Evolutionary conservation across 1,284 basidiomycete genomes (phyloP).

Genomic region (Microbotryum scabiosae): DNA sequence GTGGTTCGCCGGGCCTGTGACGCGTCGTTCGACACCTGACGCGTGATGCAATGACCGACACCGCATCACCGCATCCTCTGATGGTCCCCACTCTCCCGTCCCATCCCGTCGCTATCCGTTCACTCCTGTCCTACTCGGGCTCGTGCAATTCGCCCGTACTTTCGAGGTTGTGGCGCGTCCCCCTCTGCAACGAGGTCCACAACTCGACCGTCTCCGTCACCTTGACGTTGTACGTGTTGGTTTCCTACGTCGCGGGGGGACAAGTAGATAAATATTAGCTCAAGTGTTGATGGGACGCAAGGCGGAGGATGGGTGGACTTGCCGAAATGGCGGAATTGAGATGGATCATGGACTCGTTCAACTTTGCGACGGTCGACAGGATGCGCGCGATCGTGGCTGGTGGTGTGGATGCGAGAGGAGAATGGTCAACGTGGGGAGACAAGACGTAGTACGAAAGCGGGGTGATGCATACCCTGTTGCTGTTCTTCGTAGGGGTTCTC

Average conservation of each 20-base stretch:
- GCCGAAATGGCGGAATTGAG: constrained; percentile 8
- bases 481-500: constrained; percentile 28
- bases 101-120: no score
- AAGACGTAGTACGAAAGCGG: not conserved
- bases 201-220: constrained; percentile 25
- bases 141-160: constrained; percentile 12
- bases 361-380: constrained; percentile 26
- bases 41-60: not conserved
- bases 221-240: constrained; percentile 26
- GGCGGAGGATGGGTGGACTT: constrained; percentile 9
- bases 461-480: constrained; percentile 11
- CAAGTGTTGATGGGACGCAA: not conserved
- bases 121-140: constrained; percentile 1
- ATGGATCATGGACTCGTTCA: constrained; percentile 30
- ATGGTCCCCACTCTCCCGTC: not conserved
- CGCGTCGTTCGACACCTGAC: not conserved
- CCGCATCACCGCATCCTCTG: not conserved
- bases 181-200: constrained; percentile 24
- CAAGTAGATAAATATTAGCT: not conserved
- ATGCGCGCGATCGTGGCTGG: constrained; percentile 19
- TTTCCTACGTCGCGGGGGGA: constrained; percentile 11
- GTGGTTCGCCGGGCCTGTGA: not conserved
- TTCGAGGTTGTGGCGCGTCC: constrained; percentile 26
- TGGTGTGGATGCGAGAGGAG: not conserved
- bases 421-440: not conserved